Evolutionary conservation across 176 grass and related monocot species (phyloP).

Genomic region (Aegilops bicornis): DNA sequence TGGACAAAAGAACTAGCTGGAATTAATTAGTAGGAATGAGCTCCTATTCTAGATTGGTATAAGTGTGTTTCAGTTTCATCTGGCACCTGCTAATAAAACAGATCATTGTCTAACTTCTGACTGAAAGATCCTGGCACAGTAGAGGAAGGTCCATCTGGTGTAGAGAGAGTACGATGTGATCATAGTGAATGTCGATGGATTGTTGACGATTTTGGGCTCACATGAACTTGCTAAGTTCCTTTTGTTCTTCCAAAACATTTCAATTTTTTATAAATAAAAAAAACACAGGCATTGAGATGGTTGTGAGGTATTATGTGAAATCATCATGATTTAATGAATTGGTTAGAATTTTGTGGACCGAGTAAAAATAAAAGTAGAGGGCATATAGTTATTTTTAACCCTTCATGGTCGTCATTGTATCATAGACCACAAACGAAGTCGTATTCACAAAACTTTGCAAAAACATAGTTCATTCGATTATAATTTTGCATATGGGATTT

Average conservation of each 20-base stretch:
- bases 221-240: neutral
- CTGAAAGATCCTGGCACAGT: neutral
- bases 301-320: no score
- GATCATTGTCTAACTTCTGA: neutral
- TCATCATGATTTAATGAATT: no score
- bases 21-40: neutral
- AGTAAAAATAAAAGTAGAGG: neutral
- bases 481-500: neutral
- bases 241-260: neutral
- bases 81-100: conserved; percentile 3
- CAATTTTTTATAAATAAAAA: no score
- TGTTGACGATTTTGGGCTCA: no score
- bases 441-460: neutral
- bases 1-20: neutral
- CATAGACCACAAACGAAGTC: neutral
- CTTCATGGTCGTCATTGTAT: neutral
- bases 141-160: no score
- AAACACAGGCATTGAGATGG: no score
- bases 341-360: no score
- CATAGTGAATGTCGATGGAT: no score
- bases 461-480: neutral
- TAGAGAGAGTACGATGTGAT: no score
- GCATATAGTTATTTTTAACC: neutral
- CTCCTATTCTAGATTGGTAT: neutral
- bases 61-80: neutral